phyloP scores from a whole-genome alignment of 2,329 filamentous ascomycete species.

The Aspergillus ochraceus region DNA sequence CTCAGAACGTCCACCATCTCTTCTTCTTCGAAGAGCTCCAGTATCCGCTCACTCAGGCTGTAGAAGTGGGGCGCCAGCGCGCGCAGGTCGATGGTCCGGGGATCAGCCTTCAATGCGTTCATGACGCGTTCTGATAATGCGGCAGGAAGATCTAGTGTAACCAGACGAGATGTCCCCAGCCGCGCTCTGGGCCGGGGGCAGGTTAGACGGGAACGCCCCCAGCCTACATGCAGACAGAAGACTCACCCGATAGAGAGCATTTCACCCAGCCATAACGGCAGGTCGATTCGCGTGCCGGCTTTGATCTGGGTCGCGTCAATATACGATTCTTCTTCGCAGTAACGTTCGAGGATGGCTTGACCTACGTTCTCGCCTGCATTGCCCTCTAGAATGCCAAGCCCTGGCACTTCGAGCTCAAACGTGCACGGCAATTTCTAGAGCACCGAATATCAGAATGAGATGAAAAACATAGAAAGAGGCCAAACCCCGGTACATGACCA shows the following conservation, averaged over 20 bases:
- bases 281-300: constrained; percentile 72
- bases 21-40: constrained; percentile 90
- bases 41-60: constrained; percentile 76
- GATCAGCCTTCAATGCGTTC: constrained; percentile 87
- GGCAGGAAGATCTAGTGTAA: constrained; percentile 77
- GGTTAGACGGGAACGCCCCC: background rate
- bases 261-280: constrained; percentile 92
- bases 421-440: constrained; percentile 88
- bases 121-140: constrained; percentile 77
- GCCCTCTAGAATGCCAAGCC: constrained; percentile 86
- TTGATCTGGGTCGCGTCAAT: constrained; percentile 60
- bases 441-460: constrained; percentile 13
- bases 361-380: constrained; percentile 64
- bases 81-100: constrained; percentile 79
- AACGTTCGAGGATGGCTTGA: background rate
- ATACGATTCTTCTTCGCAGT: background rate
- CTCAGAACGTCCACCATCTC: constrained; percentile 71
- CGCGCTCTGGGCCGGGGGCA: constrained; percentile 33
- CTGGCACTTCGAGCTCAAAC: constrained; percentile 85
- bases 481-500: background rate
- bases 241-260: constrained; percentile 65
- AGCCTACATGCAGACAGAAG: background rate
- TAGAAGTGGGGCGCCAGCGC: constrained; percentile 87
- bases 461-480: background rate
- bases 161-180: constrained; percentile 56